Base-by-base conservation (phyloP, 2,329 filamentous ascomycete species). In the Colletotrichum lupini region DNA sequence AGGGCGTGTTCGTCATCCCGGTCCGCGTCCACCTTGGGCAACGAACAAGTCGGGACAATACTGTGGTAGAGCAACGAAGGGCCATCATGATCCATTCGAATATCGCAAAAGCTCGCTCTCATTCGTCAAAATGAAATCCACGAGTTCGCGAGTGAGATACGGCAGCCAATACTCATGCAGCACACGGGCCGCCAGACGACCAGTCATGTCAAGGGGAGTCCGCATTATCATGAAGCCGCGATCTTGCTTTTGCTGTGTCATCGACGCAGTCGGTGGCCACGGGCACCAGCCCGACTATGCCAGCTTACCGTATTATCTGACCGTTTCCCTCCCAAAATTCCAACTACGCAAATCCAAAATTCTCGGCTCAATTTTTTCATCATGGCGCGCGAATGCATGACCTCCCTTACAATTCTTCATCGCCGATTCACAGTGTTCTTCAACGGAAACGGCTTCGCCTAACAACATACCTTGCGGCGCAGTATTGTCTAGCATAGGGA, bases 231-330 rank as follows among this genome's bases (percentile, higher is more conserved):
- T 79, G 76, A 79, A 75, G 65, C 68, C 77, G 19, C 61, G 76
- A 83, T 83, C 82, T 83, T 73, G 76, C n/a, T 78, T 83, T 83
- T 79, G 75, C 76, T 68, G 75, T 74, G 77, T 77, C 81, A 83
- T 83, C 82, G 80, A 75, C 58, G 26, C 66, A 56, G 73, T 74
- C 6, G 5, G 12, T 1, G 14, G 42, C 26, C 58, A 26, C 42
- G 16, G 24, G 22, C n/a, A 26, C 26, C 58, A 35, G 30, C 28
- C 46, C 16, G 22, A 16, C 22, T 9, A 19, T 26, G 61, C 32
- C 65, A 24, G n/a, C 22, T 3, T 16, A 52, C 35, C 66, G 28
- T 52, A 2, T 58, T 68, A 61, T 16, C 8, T 53, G 52, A 30
- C 37, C 53, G n/a, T 53, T 30, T 58, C 49, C 24, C 42, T 52